Percentiles rank a stretch among this genome's conserved stretches.
Conservation (phyloP, 2,329 filamentous ascomycete species). For the Talaromyces sp. region DNA sequence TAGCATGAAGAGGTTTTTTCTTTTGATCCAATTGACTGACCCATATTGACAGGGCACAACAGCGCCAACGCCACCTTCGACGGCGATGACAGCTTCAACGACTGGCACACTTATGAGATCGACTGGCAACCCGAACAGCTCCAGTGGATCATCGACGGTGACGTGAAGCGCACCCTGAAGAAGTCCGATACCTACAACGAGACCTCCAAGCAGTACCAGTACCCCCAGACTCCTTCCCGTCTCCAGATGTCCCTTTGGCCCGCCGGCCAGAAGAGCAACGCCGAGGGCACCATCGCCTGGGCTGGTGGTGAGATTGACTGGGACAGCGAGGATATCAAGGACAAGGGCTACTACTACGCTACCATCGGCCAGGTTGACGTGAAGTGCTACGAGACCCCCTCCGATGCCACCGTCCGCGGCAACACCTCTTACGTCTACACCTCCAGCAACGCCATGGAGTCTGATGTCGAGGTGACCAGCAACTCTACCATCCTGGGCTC, state of each 20-base stretch:
- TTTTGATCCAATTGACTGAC: background rate
- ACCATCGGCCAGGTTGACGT: slow-evolving; percentile 76
- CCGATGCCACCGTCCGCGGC: slow-evolving; percentile 63
- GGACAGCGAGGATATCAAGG: slow-evolving; percentile 77
- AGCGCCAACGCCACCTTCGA: slow-evolving; percentile 65
- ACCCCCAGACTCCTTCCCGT: slow-evolving; percentile 86
- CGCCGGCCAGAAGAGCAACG: slow-evolving; percentile 77
- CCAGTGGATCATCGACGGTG: slow-evolving; percentile 84
- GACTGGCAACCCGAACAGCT: slow-evolving; percentile 87
- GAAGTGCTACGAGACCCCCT: slow-evolving; percentile 83
- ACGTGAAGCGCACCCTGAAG: slow-evolving; percentile 72
- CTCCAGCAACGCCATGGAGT: slow-evolving; percentile 66
- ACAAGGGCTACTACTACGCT: slow-evolving; percentile 86
- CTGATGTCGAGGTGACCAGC: slow-evolving; percentile 74
- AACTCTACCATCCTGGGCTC: slow-evolving; percentile 76
- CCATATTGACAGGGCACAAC: slow-evolving; percentile 26
- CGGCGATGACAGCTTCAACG: slow-evolving; percentile 68
- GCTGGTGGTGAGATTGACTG: slow-evolving; percentile 90
- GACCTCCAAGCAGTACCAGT: slow-evolving; percentile 79
- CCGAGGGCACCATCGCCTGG: slow-evolving; percentile 84
- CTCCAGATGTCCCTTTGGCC: slow-evolving; percentile 97
- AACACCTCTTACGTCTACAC: slow-evolving; percentile 75
- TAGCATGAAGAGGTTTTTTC: no score
- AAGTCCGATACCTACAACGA: slow-evolving; percentile 82
- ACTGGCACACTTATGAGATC: slow-evolving; percentile 89